A percentile compares a stretch with the other conserved stretches of the same genome.
Evolutionary conservation across 352 stramenopile genomes (phyloP).

Genomic region (Plasmopara viticola): DNA sequence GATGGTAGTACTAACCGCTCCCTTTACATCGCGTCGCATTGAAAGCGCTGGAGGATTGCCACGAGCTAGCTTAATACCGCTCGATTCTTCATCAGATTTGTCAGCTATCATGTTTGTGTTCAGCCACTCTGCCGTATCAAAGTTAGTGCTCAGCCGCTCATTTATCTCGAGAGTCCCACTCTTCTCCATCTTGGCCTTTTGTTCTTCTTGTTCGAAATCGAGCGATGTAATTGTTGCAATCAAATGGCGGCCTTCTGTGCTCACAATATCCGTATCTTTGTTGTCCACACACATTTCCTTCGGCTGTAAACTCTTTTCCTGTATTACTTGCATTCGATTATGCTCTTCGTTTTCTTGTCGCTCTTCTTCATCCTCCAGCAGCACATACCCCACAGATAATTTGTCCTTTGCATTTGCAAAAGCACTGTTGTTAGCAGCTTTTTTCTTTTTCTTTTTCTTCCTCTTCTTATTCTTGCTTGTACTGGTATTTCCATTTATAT

Average conservation of each 20-base stretch:
- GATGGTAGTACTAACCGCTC: slow-evolving; percentile 2
- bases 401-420: slow-evolving; percentile 6
- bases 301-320: slow-evolving; percentile 7
- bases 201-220: slow-evolving; percentile 5
- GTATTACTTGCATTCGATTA: slow-evolving; percentile 7
- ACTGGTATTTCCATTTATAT: slow-evolving; percentile 12
- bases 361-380: slow-evolving; percentile 43
- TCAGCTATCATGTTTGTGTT: slow-evolving; percentile 3
- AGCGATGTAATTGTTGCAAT: slow-evolving; percentile 6
- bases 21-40: neutral
- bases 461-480: slow-evolving; percentile 58
- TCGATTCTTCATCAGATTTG: slow-evolving; percentile 3
- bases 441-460: slow-evolving; percentile 36
- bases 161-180: neutral
- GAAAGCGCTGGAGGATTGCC: neutral
- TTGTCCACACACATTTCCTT: slow-evolving; percentile 4
- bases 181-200: neutral
- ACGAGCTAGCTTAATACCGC: neutral
- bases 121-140: neutral
- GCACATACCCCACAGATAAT: slow-evolving; percentile 26
- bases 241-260: neutral
- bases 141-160: slow-evolving; percentile 3
- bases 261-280: neutral
- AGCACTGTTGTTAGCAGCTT: slow-evolving; percentile 7
- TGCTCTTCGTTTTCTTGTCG: slow-evolving; percentile 19